phyloP scores from a whole-genome alignment of 768 basidiomycete species.

The Tubosaeta sp. region DNA sequence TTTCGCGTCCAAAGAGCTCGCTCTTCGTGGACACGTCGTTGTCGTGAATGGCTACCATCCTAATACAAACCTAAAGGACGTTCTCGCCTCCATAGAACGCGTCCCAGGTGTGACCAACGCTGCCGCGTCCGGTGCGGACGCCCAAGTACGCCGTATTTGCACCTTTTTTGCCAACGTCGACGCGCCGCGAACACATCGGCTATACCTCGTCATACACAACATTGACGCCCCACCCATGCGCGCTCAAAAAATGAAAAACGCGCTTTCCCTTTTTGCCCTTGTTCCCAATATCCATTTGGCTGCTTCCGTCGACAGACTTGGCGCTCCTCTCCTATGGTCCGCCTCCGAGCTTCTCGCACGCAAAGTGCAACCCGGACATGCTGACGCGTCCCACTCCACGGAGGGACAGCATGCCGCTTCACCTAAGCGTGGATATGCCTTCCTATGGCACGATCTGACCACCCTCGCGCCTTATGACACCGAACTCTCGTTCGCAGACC shows the following conservation, averaged over 20 bases:
- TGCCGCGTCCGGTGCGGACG: slow-evolving; percentile 41
- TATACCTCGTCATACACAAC: slow-evolving; percentile 86
- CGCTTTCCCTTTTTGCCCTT: slow-evolving; percentile 68
- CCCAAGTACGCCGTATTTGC: slow-evolving; percentile 60
- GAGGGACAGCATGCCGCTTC: slow-evolving; percentile 7
- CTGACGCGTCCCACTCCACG: background rate
- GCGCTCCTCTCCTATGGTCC: slow-evolving; percentile 80
- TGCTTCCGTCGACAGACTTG: slow-evolving; percentile 85
- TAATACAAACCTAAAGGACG: slow-evolving; percentile 59
- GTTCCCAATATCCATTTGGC: slow-evolving; percentile 75
- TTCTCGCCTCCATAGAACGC: slow-evolving; percentile 56
- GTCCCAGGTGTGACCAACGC: slow-evolving; percentile 20
- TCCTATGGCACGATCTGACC: slow-evolving; percentile 89
- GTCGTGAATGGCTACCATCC: slow-evolving; percentile 79
- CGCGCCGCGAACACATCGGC: slow-evolving; percentile 33
- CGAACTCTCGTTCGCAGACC: slow-evolving; percentile 67
- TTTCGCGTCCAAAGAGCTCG: slow-evolving; percentile 58
- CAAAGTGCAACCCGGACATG: slow-evolving; percentile 31
- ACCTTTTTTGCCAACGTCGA: slow-evolving; percentile 51
- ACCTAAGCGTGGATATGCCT: slow-evolving; percentile 52
- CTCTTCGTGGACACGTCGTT: slow-evolving; percentile 64
- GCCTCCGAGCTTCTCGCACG: slow-evolving; percentile 58
- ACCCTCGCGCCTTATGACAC: slow-evolving; percentile 79
- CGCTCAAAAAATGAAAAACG: slow-evolving; percentile 53
- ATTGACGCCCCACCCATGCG: slow-evolving; percentile 78